These are phyloP conservation scores for Calonectria pauciramosa DNA, from an alignment of 2,329 filamentous ascomycete genomes.

Conservation along the genomic window DNA sequence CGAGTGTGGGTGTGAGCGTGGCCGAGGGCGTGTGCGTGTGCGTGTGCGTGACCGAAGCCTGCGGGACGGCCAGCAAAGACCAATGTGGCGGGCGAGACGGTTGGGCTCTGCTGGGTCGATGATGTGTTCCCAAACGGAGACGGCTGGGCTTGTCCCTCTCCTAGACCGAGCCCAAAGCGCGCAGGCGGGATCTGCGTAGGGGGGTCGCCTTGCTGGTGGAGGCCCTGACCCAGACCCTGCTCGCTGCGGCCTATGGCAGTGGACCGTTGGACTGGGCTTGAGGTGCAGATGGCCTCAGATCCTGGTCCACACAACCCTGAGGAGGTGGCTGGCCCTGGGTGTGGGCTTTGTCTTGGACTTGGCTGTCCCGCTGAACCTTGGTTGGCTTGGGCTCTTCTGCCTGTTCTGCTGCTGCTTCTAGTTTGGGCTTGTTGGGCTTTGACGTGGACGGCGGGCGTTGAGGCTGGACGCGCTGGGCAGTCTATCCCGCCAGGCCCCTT, in stretches of 20 bases:
- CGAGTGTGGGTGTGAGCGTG: slow-evolving; percentile 9
- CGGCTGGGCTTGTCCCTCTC: slow-evolving; percentile 40
- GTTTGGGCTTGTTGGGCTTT: slow-evolving; percentile 39
- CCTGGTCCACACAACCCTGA: slow-evolving; percentile 37
- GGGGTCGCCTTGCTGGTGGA: slow-evolving; percentile 41
- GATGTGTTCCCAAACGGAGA: slow-evolving; percentile 21
- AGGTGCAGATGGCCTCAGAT: slow-evolving; percentile 32
- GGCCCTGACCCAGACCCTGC: slow-evolving; percentile 41
- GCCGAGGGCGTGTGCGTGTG: not conserved
- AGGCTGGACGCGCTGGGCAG: slow-evolving; percentile 13
- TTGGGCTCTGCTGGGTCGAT: slow-evolving; percentile 27
- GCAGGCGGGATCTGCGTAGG: slow-evolving; percentile 44
- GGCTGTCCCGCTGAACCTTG: slow-evolving; percentile 16
- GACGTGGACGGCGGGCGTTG: slow-evolving; percentile 16
- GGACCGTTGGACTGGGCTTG: slow-evolving; percentile 42
- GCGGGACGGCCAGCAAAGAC: slow-evolving; percentile 11
- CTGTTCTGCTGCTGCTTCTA: slow-evolving; percentile 30
- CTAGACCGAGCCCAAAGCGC: slow-evolving; percentile 44
- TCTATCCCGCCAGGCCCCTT: slow-evolving; percentile 18
- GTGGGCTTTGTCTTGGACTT: slow-evolving; percentile 21
- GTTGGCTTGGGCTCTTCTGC: slow-evolving; percentile 26
- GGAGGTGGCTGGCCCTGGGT: slow-evolving; percentile 41
- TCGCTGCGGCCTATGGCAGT: slow-evolving; percentile 41
- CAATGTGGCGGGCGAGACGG: slow-evolving; percentile 10
- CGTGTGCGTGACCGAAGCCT: slow-evolving; percentile 22